These are phyloP conservation scores for Trichoderma sp. DNA, from an alignment of 2,329 filamentous ascomycete species.

Conservation along the genomic window DNA sequence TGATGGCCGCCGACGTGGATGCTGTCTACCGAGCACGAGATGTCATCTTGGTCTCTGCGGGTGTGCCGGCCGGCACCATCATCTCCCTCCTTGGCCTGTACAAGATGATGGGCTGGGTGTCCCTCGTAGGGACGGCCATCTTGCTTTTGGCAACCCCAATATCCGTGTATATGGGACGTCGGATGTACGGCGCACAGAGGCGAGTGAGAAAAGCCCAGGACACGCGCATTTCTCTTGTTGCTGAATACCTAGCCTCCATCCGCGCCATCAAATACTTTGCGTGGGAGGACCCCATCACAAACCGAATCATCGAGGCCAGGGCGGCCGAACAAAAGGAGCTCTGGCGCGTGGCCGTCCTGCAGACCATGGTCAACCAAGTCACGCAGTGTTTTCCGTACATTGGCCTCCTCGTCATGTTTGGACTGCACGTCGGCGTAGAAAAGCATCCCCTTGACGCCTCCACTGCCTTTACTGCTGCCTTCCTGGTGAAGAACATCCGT, in stretches of 20 bases:
- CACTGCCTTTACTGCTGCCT: slow-evolving; percentile 60
- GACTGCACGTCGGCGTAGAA: slow-evolving; percentile 52
- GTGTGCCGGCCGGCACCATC: slow-evolving; percentile 51
- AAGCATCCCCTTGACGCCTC: slow-evolving; percentile 55
- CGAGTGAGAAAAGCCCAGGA: slow-evolving; percentile 60
- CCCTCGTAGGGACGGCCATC: slow-evolving; percentile 54
- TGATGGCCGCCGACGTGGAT: slow-evolving; percentile 62
- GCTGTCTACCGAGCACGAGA: slow-evolving; percentile 57
- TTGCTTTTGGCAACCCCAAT: slow-evolving; percentile 54
- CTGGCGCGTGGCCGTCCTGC: slow-evolving; percentile 56
- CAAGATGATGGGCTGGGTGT: slow-evolving; percentile 57
- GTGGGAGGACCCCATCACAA: slow-evolving; percentile 58
- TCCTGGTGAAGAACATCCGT: slow-evolving; percentile 56
- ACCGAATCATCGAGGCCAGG: slow-evolving; percentile 54
- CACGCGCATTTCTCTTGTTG: slow-evolving; percentile 58
- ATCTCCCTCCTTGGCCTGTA: slow-evolving; percentile 57
- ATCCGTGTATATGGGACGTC: slow-evolving; percentile 52
- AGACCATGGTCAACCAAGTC: slow-evolving; percentile 51
- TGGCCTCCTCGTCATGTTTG: slow-evolving; percentile 57
- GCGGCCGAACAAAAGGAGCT: slow-evolving; percentile 55
- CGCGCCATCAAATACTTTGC: slow-evolving; percentile 63
- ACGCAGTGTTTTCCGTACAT: slow-evolving; percentile 56
- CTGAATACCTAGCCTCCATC: slow-evolving; percentile 61
- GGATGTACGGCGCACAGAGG: slow-evolving; percentile 54
- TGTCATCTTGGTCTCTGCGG: slow-evolving; percentile 50